Evolutionary conservation across 2,329 filamentous ascomycete species (phyloP), one percentile per base, ranked within the genome.

Genomic region (Ambrosiella beaveri): DNA sequence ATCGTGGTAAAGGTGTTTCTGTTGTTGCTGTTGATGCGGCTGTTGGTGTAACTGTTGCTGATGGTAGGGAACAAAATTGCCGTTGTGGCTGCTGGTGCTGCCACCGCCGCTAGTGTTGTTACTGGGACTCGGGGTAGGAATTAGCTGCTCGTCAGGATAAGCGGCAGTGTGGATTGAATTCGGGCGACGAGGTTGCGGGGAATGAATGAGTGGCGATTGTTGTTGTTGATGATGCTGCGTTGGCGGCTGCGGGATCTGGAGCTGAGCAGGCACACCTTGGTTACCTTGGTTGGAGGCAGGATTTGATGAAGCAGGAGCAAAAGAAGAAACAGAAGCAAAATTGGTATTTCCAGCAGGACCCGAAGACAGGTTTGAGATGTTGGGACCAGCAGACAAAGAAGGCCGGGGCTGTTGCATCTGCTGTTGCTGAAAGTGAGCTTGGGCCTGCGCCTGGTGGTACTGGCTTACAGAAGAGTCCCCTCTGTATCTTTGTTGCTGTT

Each of bases 21-120:
- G 61, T 41, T 67, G 69, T 56, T 66, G 59, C 56, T 70, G 69
- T 40, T 67, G 67, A 57, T 70, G 69, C 47, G 69, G 68, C 52
- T 69, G 67, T 56, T 71, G 71, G 54, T 73, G 69, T 35, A 39
- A 19, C 17, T 41, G 37, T 45, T 27, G 35, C 47, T 70, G 70
- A 50, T 69, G 65, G 39, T 65, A 65, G 11, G 69, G 40, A 56
- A 63, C 52, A 37, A 57, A 45, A 37, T 40, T 59, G 59, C 38
- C 19, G 61, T 51, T 61, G 60, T 13, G 50, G 54, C 44, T 47
- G 44, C 11, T 47, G 60, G 11, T 45, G 54, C 44, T 47, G 44
- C 44, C 19, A 15, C 9, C 44, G 5, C 44, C 44, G 19, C 44
- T 47, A 47, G 44, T 47, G 8, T 47, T 47, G 19, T 47, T 47